Base-by-base conservation (phyloP, 225 moss, liverwort and hornwort genomes). In the Pleurozium schreberi region DNA sequence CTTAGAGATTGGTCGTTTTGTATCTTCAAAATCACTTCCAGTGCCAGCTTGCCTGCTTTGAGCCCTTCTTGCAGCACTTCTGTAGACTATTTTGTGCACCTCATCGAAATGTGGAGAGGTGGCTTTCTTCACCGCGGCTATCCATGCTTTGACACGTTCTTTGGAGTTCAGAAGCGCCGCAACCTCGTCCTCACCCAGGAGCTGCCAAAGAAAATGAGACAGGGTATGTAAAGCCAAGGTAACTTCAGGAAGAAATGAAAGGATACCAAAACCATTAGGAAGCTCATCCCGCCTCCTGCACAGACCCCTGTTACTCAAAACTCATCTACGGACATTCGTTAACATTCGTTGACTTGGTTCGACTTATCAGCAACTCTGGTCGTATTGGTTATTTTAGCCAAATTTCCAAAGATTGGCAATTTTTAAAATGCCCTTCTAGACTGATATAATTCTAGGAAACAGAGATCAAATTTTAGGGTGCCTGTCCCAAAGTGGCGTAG, bases 81-180 rank as follows among this genome's bases (percentile, higher is more conserved):
- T 88, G 81, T 84, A 88, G 69, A 94, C 26, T 8, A 92, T 49
- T 58, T 82, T 85, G 85, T 94, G 92, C 23, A 95, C 97, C 73
- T 92, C 95, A 12, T 91, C 88, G 89, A 95, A 97, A 87, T 96
- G 92, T 40, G 95, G 96, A 47, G 90, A 75, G 42, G 94, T 92
- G 45, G 43, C 87, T 65, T 88, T 89, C 88, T 97, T 94, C 58
- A 93, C 78, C 10, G 93, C 90, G 75, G 90, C 68, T 80, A 95
- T 85, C 97, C 97, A 96, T 57, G 84, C 84, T 40, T 63, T 86
- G 63, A 96, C 90, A 79, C 93, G 94, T 79, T 86, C 62, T 89
- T 92, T 93, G 49, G 93, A 65, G 60, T 85, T 89, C 68, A 96
- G 50, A 66, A 93, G 64, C 42, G 84, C 89, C 80, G 88, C 92